phyloP scores from a whole-genome alignment of 345 rosid species.

The Ceriops zippeliana region DNA sequence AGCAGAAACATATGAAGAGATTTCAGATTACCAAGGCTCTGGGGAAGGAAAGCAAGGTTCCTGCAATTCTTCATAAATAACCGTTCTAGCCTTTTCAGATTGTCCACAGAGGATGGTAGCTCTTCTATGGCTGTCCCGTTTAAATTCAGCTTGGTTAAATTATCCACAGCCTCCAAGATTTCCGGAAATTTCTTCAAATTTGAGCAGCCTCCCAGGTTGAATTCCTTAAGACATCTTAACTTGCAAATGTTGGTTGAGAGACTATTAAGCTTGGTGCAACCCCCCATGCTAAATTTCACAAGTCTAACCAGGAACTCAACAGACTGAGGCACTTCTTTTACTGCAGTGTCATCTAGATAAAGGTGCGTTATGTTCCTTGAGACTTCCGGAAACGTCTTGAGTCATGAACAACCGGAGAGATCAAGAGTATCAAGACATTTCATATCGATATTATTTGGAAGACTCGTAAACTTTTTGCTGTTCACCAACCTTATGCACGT shows the following conservation, averaged over 20 bases:
- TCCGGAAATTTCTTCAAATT: slow-evolving; percentile 8
- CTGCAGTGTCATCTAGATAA: neutral
- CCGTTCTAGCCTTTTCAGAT: neutral
- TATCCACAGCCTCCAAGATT: neutral
- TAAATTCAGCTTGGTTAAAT: neutral
- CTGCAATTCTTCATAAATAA: neutral
- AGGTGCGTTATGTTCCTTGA: neutral
- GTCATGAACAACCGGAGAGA: slow-evolving; percentile 9
- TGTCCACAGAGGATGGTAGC: neutral
- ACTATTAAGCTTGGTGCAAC: slow-evolving; percentile 8
- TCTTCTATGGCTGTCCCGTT: neutral
- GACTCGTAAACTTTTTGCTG: neutral
- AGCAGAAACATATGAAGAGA: too few species aligned
- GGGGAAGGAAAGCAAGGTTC: neutral
- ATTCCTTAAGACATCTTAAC: slow-evolving; percentile 2
- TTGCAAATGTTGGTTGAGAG: slow-evolving; percentile 2
- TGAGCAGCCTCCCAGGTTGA: slow-evolving; percentile 12
- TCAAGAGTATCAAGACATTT: slow-evolving; percentile 10
- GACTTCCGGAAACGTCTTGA: slow-evolving; percentile 3
- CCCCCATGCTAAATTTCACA: slow-evolving; percentile 7
- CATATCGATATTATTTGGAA: slow-evolving; percentile 7
- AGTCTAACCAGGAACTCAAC: slow-evolving; percentile 3
- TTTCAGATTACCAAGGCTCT: neutral
- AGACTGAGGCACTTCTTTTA: slow-evolving; percentile 8
- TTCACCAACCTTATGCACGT: neutral